Percentiles rank a stretch among this genome's conserved stretches.
Evolutionary conservation across 495 filamentous ascomycete species (phyloP).

Genomic region (Neurospora pannonica): DNA sequence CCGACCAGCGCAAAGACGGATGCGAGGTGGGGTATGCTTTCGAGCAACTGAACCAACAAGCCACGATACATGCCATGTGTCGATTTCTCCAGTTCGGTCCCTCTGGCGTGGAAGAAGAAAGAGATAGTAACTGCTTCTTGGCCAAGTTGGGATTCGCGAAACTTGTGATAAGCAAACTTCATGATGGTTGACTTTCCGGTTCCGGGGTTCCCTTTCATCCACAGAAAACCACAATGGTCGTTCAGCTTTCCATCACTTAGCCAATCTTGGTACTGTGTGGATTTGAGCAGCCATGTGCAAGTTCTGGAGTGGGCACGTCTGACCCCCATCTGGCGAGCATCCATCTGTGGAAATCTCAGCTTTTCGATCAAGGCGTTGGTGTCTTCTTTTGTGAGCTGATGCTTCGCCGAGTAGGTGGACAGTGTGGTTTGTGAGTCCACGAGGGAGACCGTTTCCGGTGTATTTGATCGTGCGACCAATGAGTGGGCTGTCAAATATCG

Average conservation of each 20-base stretch:
- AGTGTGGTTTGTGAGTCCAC: neutral
- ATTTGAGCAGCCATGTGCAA: slow-evolving; percentile 40
- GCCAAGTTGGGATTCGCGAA: neutral
- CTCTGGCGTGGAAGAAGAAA: slow-evolving; percentile 28
- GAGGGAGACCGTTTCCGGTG: neutral
- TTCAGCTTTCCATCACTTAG: slow-evolving; percentile 25
- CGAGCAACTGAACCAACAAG: slow-evolving; percentile 28
- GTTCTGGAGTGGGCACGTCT: slow-evolving; percentile 32
- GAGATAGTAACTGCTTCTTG: slow-evolving; percentile 4
- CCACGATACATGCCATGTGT: slow-evolving; percentile 48
- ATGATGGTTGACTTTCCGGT: slow-evolving; percentile 42
- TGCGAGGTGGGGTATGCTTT: neutral
- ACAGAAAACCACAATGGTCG: slow-evolving; percentile 42
- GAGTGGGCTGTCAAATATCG: neutral
- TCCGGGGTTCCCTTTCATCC: slow-evolving; percentile 50
- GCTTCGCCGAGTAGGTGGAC: neutral
- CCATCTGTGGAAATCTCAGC: slow-evolving; percentile 28
- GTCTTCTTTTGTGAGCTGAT: neutral
- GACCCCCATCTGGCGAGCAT: slow-evolving; percentile 28
- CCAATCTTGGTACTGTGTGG: slow-evolving; percentile 37
- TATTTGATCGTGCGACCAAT: neutral
- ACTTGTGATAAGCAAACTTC: slow-evolving; percentile 14
- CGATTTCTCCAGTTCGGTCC: slow-evolving; percentile 40
- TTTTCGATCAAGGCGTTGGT: slow-evolving; percentile 13
- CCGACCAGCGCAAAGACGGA: neutral